phyloP scores from a whole-genome alignment of 2,329 filamentous ascomycete genomes.

The Chalaropsis thielavioides region DNA sequence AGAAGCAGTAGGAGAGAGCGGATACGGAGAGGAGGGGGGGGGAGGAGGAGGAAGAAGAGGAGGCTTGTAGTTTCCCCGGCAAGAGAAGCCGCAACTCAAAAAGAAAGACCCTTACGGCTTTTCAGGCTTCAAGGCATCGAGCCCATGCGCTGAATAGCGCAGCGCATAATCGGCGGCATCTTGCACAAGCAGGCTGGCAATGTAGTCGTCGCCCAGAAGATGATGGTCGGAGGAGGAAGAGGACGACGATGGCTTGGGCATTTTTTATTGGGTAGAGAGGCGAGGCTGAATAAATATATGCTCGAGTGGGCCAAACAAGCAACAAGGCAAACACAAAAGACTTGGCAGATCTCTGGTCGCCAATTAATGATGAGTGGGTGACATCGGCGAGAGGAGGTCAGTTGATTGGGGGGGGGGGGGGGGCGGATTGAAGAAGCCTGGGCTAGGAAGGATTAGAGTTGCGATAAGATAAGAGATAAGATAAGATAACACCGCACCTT shows the following conservation, averaged over 20 bases:
- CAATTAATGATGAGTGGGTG: not conserved
- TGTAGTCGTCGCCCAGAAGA: slow-evolving; percentile 57
- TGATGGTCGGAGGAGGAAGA: slow-evolving; percentile 20
- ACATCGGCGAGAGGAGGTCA: not conserved
- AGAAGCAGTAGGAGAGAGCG: too few species aligned
- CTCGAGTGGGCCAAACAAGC: not conserved
- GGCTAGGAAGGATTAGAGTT: too few species aligned
- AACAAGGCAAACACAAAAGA: not conserved
- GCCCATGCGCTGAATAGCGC: slow-evolving; percentile 59
- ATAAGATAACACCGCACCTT: slow-evolving; percentile 15
- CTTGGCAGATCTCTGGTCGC: not conserved
- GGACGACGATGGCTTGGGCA: slow-evolving; percentile 27
- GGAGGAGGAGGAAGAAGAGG: too few species aligned
- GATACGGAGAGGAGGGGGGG: not conserved
- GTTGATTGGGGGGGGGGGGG: not conserved
- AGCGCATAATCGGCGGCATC: slow-evolving; percentile 63
- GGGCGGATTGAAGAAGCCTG: too few species aligned
- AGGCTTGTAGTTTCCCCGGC: not conserved
- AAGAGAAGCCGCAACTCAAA: not conserved
- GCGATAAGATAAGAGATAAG: slow-evolving; percentile 5
- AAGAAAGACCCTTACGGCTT: slow-evolving; percentile 32
- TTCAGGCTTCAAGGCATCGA: slow-evolving; percentile 45
- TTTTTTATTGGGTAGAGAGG: not conserved
- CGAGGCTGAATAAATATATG: not conserved
- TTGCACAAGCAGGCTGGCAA: slow-evolving; percentile 62